Evolutionary conservation across 306 rosid species (phyloP), one percentile per base, ranked within the genome.

Genomic region (Castanospermum australe): DNA sequence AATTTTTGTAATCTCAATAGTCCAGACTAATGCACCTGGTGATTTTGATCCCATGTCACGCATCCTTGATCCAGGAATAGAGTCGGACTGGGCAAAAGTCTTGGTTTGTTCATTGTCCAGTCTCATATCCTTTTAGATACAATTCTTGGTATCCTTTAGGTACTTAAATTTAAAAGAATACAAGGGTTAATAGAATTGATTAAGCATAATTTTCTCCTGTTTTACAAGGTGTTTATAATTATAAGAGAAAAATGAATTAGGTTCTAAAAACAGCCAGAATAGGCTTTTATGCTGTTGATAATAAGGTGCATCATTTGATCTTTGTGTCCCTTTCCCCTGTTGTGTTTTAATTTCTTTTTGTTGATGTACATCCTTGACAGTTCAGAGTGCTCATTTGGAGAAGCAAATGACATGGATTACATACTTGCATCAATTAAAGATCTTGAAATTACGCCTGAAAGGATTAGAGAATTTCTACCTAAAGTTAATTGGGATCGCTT

Each of bases 401-500:
- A 84, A 81, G 84, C 67, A 28, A 79, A 83, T 86, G 90, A 82
- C 79, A 76, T 87, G 42, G 99, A 94, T 79, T 76, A 25, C 67
- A 73, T 92, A 76, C 73, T 85, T 41, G 82, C 75, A 63, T 91
- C 92, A 44, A 86, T 91, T 54, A 91, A 90, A 82, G 84, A 76
- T 80, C 83, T 91, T 10, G 89, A 90, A 55, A 81, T 92, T 63
- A 82, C 89, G 4, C 88, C 93, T 17, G 89, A 83, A 57, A 75
- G 55, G 67, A 87, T 91, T 44, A 86, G 88, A 81, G 88, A 81
- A 36, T 92, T 91, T 88, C 71, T 90, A 72, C 97, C 94, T 25
- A 85, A 91, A 77, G 97, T 95, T 81, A 84, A 91, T 68, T 92
- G 99, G 99, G 94, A 95, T 64, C 84, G 73, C 48, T 78, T 95